Evolutionary conservation across 2,329 filamentous ascomycete species (phyloP).

Genomic region (Penicillium sp.): DNA sequence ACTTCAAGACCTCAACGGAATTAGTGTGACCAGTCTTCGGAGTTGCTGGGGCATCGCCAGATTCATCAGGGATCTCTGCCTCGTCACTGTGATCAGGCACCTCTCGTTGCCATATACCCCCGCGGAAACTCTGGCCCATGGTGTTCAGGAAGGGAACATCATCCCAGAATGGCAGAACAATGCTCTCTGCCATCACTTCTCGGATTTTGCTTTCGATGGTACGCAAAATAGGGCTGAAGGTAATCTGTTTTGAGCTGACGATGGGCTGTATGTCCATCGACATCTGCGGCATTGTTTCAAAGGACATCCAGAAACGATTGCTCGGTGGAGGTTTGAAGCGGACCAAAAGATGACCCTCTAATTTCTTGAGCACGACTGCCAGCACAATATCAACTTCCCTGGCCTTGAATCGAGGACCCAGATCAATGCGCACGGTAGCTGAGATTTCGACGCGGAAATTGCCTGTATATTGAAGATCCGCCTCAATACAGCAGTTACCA

Average conservation of each 20-base stretch:
- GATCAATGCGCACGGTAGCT: constrained; percentile 87
- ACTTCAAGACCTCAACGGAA: constrained; percentile 28
- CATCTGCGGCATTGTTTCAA: constrained; percentile 90
- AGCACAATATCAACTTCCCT: constrained; percentile 87
- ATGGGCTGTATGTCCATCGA: constrained; percentile 94
- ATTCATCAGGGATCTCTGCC: constrained; percentile 40
- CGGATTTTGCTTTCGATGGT: constrained; percentile 95
- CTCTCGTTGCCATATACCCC: constrained; percentile 71
- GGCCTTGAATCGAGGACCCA: constrained; percentile 84
- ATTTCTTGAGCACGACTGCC: constrained; percentile 77
- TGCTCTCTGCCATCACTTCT: constrained; percentile 86
- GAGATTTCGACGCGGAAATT: constrained; percentile 88
- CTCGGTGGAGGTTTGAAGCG: constrained; percentile 93
- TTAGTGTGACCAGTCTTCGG: constrained; percentile 21
- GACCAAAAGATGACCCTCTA: constrained; percentile 82
- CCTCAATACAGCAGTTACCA: constrained; percentile 83
- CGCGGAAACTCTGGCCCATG: constrained; percentile 72
- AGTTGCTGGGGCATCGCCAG: constrained; percentile 23
- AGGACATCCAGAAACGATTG: constrained; percentile 94
- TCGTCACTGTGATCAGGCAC: constrained; percentile 43
- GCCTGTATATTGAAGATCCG: constrained; percentile 84
- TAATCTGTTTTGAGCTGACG: constrained; percentile 92
- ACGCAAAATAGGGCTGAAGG: constrained; percentile 84
- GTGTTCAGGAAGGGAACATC: constrained; percentile 90
- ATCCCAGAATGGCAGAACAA: constrained; percentile 94